Evolutionary conservation across 1,284 basidiomycete species (phyloP), one percentile per base, ranked within the genome.

Genomic region (Ganoderma multipileum): DNA sequence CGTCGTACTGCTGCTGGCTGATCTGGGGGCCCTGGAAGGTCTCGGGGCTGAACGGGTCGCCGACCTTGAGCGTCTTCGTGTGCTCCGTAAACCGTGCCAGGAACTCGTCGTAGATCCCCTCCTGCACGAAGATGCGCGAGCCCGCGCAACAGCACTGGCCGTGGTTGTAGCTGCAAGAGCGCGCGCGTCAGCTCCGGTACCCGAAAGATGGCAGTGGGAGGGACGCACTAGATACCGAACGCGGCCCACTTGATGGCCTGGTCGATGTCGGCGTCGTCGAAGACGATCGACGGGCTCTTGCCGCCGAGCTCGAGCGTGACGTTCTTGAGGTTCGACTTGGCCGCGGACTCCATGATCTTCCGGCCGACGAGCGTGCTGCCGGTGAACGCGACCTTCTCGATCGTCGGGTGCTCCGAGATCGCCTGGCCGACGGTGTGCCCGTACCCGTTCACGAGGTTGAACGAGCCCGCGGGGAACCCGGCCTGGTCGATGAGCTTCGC

Each of bases 301-400:
- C 96, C 96, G 47, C 96, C 96, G 61, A 98, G 88, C 83, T 98
- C 96, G 75, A 98, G 89, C 4, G 95, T 95, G 63, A 97, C 92
- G 63, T 88, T 89, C 85, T 97, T 97, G 75, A 98, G 80, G 80
- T 98, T 97, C 61, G 87, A 91, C 82, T 91, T 89, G 5, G 95
- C 90, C 0, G 95, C 90, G 0, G 92, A 88, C 75, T 94, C 89
- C 87, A 95, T 89, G 81, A 98, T 90, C 79, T 92, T 91, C 28
- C 95, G 88, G 5, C 97, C 97, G 41, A 95, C 91, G 55, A 92
- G 84, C 1, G 94, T 95, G 65, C 84, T 87, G 20, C 92, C 92
- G 1, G 92, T 94, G 83, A 94, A 94, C 4, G 95, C 86, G 30
- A 89, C 83, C 81, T 93, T 93, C 26, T 90, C 86, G 78, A 92